A percentile compares a stretch with the other conserved stretches of the same genome.
Conservation (phyloP, 495 filamentous ascomycete species). For the Neurospora intermedia region DNA sequence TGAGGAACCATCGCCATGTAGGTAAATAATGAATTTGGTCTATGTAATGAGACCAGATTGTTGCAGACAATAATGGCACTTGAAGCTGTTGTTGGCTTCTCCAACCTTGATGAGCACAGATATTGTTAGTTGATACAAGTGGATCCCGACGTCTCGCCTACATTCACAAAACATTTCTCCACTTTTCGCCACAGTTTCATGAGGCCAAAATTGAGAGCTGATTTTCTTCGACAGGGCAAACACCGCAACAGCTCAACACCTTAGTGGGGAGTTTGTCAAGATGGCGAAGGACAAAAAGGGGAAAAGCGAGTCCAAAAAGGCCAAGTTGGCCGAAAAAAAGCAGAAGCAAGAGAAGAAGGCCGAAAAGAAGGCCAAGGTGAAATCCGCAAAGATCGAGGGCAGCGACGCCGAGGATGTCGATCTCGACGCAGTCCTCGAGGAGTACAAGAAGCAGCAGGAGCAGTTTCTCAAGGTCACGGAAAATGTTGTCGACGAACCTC, state of each 20-base stretch:
- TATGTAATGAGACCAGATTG: neutral
- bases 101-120: neutral
- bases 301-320: conserved; percentile 51
- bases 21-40: neutral
- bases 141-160: neutral
- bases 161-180: neutral
- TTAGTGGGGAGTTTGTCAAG: neutral
- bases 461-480: conserved; percentile 91
- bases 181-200: conserved; percentile 2
- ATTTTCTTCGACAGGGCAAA: neutral
- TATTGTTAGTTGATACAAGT: neutral
- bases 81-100: neutral
- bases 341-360: conserved; percentile 54
- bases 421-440: conserved; percentile 88
- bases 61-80: neutral
- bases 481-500: conserved; percentile 55
- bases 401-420: conserved; percentile 89
- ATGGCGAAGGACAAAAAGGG: conserved; percentile 53
- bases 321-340: conserved; percentile 51
- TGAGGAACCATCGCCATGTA: neutral
- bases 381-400: conserved; percentile 45
- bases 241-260: neutral
- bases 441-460: conserved; percentile 76
- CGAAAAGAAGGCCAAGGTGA: conserved; percentile 51
- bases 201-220: neutral